Conservation (phyloP, 75 land plant genomes). For the Cunninghamia lanceolata region DNA sequence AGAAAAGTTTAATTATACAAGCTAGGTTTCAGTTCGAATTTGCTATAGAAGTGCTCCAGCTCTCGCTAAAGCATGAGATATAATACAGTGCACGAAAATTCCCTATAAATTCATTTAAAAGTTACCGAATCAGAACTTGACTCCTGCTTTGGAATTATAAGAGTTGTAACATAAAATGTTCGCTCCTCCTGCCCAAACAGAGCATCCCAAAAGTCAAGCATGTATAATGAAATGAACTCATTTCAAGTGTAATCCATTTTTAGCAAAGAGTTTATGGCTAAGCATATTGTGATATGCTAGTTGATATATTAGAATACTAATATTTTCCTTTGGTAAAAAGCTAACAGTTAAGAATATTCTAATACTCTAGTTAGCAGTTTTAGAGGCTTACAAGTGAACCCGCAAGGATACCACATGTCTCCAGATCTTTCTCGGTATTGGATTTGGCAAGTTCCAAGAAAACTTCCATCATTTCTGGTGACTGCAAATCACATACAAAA, state of each 20-base stretch:
- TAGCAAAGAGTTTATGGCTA: constrained; percentile 18
- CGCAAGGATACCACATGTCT: constrained; percentile 95
- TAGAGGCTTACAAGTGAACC: constrained; percentile 73
- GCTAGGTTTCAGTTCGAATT: not conserved
- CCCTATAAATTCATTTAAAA: constrained; percentile 2
- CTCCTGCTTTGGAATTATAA: constrained; percentile 93
- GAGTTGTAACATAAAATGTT: constrained; percentile 67
- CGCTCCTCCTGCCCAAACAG: constrained; percentile 61
- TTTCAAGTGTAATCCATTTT: constrained; percentile 30
- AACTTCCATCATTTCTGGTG: constrained; percentile 76
- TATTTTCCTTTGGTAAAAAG: constrained; percentile 15
- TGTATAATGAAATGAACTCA: not conserved
- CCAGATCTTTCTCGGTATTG: constrained; percentile 79
- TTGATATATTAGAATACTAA: not conserved
- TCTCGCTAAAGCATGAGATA: not conserved
- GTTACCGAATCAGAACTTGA: constrained; percentile 92
- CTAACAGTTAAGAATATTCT: constrained; percentile 23
- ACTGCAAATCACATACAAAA: constrained; percentile 39
- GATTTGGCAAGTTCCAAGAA: constrained; percentile 71
- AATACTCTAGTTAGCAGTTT: not conserved
- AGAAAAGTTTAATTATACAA: not conserved
- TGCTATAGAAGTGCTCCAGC: not conserved
- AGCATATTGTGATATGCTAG: constrained; percentile 17
- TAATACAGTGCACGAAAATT: not conserved
- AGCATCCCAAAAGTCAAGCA: constrained; percentile 2